Evolutionary conservation across 1,284 basidiomycete species (phyloP).

Genomic region (Ustilago curta): DNA sequence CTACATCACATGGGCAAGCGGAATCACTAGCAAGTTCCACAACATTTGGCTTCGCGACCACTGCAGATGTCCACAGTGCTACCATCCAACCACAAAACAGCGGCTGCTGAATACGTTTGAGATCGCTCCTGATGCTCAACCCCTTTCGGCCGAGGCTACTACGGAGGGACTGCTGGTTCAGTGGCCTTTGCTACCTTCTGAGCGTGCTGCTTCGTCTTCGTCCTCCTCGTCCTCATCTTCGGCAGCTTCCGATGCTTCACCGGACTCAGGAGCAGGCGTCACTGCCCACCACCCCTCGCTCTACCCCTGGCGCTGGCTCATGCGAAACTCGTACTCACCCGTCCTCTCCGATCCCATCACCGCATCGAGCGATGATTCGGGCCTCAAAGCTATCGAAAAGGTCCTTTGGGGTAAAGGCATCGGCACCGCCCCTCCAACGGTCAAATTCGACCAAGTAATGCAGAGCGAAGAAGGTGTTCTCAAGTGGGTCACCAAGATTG

Average conservation of each 20-base stretch:
- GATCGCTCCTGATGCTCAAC: conserved; percentile 81
- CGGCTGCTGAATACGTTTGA: conserved; percentile 86
- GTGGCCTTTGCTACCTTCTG: conserved; percentile 69
- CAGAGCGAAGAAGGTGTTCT: conserved; percentile 78
- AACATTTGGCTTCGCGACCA: conserved; percentile 84
- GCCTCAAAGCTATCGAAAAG: conserved; percentile 42
- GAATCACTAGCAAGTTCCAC: conserved; percentile 70
- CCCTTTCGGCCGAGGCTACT: conserved; percentile 76
- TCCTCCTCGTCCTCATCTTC: conserved; percentile 9
- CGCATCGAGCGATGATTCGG: conserved; percentile 69
- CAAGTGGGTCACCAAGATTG: conserved; percentile 83
- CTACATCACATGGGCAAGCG: conserved; percentile 49
- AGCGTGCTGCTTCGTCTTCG: conserved; percentile 13
- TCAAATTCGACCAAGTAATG: conserved; percentile 83
- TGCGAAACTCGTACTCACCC: conserved; percentile 81
- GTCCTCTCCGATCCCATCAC: conserved; percentile 72
- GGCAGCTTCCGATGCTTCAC: background rate
- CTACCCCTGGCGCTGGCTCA: conserved; percentile 89
- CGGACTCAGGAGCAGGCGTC: conserved; percentile 5
- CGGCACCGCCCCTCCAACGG: conserved; percentile 79
- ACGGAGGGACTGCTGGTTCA: conserved; percentile 77
- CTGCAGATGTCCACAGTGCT: conserved; percentile 88
- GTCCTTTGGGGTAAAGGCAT: conserved; percentile 85
- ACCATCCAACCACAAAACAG: conserved; percentile 90
- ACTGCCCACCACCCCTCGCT: conserved; percentile 75